These are phyloP conservation scores for Cydonia oblonga DNA, from an alignment of 331 rosid genomes.

Conservation along the genomic window DNA sequence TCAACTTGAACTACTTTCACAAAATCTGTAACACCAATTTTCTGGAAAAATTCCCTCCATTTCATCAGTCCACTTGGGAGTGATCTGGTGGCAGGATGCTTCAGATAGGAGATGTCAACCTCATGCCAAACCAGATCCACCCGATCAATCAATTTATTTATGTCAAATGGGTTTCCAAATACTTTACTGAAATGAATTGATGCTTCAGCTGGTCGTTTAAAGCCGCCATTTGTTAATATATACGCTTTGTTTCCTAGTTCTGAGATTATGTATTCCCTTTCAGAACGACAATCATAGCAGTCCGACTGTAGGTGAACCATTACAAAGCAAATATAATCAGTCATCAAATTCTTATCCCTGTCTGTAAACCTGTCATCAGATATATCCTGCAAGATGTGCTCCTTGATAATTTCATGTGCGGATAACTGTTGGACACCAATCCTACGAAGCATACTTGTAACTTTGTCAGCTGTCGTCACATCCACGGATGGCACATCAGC, in stretches of 20 bases:
- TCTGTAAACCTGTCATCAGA: constrained; percentile 29
- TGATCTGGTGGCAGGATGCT: constrained; percentile 52
- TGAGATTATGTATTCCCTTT: constrained; percentile 50
- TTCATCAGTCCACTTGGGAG: constrained; percentile 39
- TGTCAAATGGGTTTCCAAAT: constrained; percentile 56
- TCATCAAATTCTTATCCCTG: constrained; percentile 43
- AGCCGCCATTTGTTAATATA: constrained; percentile 63
- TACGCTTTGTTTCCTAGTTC: constrained; percentile 44
- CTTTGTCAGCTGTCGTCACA: constrained; percentile 28
- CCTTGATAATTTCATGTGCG: constrained; percentile 77
- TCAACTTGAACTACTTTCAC: constrained; percentile 55
- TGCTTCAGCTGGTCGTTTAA: constrained; percentile 49
- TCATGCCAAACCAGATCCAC: constrained; percentile 64
- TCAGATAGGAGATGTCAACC: constrained; percentile 60
- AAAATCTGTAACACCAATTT: constrained; percentile 72
- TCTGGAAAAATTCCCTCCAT: constrained; percentile 79
- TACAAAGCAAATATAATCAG: constrained; percentile 68
- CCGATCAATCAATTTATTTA: constrained; percentile 42
- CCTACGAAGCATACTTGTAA: constrained; percentile 46
- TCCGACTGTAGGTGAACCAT: constrained; percentile 66
- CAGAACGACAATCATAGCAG: constrained; percentile 55
- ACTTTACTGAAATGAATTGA: constrained; percentile 71
- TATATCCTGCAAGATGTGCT: constrained; percentile 66
- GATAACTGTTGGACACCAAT: constrained; percentile 78
- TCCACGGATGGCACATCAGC: constrained; percentile 30